Percentiles rank a stretch among this genome's conserved stretches.
These are phyloP conservation scores for Chaetomium strumarium DNA, from an alignment of 2,329 filamentous ascomycete species.

Conservation along the genomic window DNA sequence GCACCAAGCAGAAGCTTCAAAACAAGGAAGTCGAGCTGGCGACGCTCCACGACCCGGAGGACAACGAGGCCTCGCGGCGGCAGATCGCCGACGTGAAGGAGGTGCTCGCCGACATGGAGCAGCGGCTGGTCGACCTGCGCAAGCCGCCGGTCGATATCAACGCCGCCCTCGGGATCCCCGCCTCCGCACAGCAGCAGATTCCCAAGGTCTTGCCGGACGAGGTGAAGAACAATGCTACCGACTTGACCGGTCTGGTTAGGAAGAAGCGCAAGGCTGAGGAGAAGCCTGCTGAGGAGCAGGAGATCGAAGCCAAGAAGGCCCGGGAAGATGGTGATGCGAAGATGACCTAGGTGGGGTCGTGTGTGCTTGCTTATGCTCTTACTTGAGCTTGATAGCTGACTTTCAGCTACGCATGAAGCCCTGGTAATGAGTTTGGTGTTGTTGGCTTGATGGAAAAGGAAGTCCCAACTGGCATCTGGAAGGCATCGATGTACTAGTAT, in stretches of 20 bases:
- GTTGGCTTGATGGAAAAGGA: slow-evolving; percentile 6
- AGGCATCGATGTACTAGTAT: slow-evolving; percentile 7
- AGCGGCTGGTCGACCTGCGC: slow-evolving; percentile 65
- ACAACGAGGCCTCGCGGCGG: slow-evolving; percentile 56
- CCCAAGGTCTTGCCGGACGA: slow-evolving; percentile 59
- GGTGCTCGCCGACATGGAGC: slow-evolving; percentile 72
- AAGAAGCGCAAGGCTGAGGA: slow-evolving; percentile 51
- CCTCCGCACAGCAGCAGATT: slow-evolving; percentile 48
- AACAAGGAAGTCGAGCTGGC: slow-evolving; percentile 63
- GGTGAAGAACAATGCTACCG: slow-evolving; percentile 66
- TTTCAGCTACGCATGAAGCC: no score
- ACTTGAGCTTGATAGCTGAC: no score
- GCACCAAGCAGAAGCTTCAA: slow-evolving; percentile 64
- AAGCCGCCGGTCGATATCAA: slow-evolving; percentile 55
- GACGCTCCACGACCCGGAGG: slow-evolving; percentile 57
- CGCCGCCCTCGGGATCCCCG: slow-evolving; percentile 47
- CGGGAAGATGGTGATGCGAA: slow-evolving; percentile 27
- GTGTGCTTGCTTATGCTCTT: no score
- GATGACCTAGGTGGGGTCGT: neutral
- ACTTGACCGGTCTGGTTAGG: slow-evolving; percentile 67
- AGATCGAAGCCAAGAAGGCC: slow-evolving; percentile 33
- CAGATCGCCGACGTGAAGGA: slow-evolving; percentile 70
- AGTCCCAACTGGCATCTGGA: neutral
- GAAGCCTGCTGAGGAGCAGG: slow-evolving; percentile 22
- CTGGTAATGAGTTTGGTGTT: neutral